Evolutionary conservation across 768 basidiomycete species (phyloP).

Genomic region (Lentinula aciculospora): DNA sequence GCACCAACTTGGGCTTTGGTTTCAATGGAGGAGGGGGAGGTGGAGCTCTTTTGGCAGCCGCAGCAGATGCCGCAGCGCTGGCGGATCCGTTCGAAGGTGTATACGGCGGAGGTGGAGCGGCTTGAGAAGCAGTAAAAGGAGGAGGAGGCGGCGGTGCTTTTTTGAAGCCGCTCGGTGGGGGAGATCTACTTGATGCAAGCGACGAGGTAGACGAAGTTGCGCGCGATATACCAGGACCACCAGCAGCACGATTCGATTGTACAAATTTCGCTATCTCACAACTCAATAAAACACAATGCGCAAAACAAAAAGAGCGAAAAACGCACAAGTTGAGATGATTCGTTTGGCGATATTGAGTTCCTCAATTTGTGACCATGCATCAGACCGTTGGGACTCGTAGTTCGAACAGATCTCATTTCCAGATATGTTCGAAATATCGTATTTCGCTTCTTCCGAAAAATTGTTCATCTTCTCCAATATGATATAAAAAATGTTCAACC

Average conservation of each 20-base stretch:
- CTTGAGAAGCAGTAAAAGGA: constrained; percentile 21
- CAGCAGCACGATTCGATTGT: constrained; percentile 39
- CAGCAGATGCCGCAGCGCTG: constrained; percentile 18
- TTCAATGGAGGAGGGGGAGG: constrained; percentile 92
- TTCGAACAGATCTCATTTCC: constrained; percentile 67
- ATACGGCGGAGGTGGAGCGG: constrained; percentile 44
- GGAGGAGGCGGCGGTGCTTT: constrained; percentile 53
- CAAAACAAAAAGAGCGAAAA: background rate
- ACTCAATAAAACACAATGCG: background rate
- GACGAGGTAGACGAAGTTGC: constrained; percentile 21
- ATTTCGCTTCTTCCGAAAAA: constrained; percentile 76
- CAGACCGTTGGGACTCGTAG: constrained; percentile 79
- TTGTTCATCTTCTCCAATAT: constrained; percentile 90
- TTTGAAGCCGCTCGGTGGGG: constrained; percentile 35
- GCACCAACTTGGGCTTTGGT: constrained; percentile 73
- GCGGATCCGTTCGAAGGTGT: constrained; percentile 21
- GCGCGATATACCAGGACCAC: constrained; percentile 17
- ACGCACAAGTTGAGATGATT: constrained; percentile 79
- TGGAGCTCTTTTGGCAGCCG: constrained; percentile 65
- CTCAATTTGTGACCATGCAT: constrained; percentile 76
- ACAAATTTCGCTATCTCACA: constrained; percentile 56
- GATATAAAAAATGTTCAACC: constrained; percentile 90
- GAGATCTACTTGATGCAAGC: constrained; percentile 17
- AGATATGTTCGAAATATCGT: constrained; percentile 59
- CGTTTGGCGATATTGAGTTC: constrained; percentile 78